Evolutionary conservation across 257 asterid genomes (phyloP).

Genomic region (Linaria vulgaris): DNA sequence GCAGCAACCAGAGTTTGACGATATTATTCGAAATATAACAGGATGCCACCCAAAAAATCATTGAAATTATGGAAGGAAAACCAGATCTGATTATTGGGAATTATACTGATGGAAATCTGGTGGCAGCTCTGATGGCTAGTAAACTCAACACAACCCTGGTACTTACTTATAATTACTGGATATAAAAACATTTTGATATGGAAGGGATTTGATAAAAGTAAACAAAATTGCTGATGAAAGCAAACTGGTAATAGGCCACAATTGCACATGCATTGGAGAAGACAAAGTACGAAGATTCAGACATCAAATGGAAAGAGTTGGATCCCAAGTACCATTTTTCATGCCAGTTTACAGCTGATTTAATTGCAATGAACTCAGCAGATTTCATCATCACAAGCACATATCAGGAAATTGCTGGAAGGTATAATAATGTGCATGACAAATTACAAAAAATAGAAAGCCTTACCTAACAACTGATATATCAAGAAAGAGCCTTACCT

Average conservation of each 20-base stretch:
- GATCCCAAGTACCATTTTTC: constrained; percentile 84
- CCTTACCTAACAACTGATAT: background rate
- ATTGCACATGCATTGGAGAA: constrained; percentile 96
- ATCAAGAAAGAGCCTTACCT: background rate
- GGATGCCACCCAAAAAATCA: constrained; percentile 69
- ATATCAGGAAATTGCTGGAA: constrained; percentile 94
- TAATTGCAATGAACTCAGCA: constrained; percentile 83
- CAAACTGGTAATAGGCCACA: constrained; percentile 56
- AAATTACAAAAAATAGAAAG: background rate
- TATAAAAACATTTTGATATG: background rate
- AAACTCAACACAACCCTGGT: constrained; percentile 92
- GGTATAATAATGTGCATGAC: constrained; percentile 36
- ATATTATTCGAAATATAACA: constrained; percentile 17
- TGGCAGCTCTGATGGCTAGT: constrained; percentile 89
- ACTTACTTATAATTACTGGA: constrained; percentile 23
- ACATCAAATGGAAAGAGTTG: constrained; percentile 75
- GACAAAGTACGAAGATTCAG: constrained; percentile 93
- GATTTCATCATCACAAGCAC: constrained; percentile 94
- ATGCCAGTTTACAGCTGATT: constrained; percentile 90
- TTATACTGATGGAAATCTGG: constrained; percentile 90
- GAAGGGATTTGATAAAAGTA: background rate
- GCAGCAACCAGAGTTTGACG: too few relatives aligned
- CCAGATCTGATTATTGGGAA: constrained; percentile 88
- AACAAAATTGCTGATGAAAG: constrained; percentile 6
- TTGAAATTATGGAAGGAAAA: constrained; percentile 83